A percentile compares a stretch with the other conserved stretches of the same genome.
These are phyloP conservation scores for Phytophthora litchii DNA, from an alignment of 352 stramenopile genomes.

Conservation along the genomic window DNA sequence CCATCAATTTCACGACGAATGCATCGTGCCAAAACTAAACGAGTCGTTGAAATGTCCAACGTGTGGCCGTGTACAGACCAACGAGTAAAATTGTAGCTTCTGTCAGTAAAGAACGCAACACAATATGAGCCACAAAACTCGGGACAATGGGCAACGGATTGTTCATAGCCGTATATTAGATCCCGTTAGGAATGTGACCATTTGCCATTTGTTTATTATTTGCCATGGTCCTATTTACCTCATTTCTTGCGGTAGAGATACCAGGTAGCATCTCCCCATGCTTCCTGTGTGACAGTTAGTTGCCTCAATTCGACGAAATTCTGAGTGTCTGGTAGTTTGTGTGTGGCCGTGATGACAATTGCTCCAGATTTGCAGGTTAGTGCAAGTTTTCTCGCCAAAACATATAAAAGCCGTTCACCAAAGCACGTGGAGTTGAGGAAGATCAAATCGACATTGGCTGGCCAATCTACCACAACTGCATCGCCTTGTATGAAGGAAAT, in stretches of 20 bases:
- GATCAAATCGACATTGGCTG: constrained; percentile 59
- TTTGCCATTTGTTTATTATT: constrained; percentile 12
- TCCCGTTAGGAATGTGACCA: constrained; percentile 24
- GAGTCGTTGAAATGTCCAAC: constrained; percentile 69
- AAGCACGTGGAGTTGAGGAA: constrained; percentile 94
- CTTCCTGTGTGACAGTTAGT: constrained; percentile 59
- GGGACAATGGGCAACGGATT: constrained; percentile 23
- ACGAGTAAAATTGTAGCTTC: constrained; percentile 25
- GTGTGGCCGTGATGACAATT: constrained; percentile 67
- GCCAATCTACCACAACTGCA: constrained; percentile 74
- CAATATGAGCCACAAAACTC: constrained; percentile 29
- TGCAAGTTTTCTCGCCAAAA: constrained; percentile 50
- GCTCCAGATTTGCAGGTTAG: constrained; percentile 57
- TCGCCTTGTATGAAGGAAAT: constrained; percentile 81
- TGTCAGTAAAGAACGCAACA: constrained; percentile 7
- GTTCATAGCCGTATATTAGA: constrained; percentile 41
- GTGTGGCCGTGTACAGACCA: constrained; percentile 46
- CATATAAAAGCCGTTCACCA: constrained; percentile 61
- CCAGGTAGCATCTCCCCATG: constrained; percentile 64
- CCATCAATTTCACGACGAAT: constrained; percentile 86
- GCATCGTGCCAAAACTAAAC: constrained; percentile 81
- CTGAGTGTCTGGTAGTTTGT: constrained; percentile 50
- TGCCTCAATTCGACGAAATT: constrained; percentile 51
- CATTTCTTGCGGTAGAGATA: constrained; percentile 60
- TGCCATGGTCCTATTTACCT: constrained; percentile 1